Percentiles rank a stretch among this genome's conserved stretches.
phyloP scores from a whole-genome alignment of 495 filamentous ascomycete genomes.

The Immersiella caudata region DNA sequence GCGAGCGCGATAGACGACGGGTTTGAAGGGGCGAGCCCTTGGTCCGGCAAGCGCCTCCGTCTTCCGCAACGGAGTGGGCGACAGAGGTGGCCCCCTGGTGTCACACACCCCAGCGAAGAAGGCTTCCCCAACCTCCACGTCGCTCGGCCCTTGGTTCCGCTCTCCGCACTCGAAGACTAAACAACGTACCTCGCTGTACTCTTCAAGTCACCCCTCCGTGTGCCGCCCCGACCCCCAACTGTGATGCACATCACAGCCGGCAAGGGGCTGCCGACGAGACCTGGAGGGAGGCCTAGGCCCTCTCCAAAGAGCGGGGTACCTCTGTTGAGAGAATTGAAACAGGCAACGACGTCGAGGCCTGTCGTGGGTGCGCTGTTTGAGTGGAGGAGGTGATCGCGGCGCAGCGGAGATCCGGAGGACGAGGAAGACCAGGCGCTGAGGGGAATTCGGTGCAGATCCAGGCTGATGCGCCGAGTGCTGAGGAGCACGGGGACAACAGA shows the following conservation, averaged over 20 bases:
- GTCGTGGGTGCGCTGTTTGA: not conserved
- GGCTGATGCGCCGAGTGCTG: constrained; percentile 6
- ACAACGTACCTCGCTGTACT: constrained; percentile 16
- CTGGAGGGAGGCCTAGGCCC: constrained; percentile 13
- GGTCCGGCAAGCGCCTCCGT: not conserved
- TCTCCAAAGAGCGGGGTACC: constrained; percentile 16
- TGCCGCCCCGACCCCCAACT: not conserved
- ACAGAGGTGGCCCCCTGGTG: not conserved
- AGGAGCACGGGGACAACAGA: constrained; percentile 1
- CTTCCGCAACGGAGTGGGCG: constrained; percentile 9
- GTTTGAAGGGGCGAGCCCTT: not conserved
- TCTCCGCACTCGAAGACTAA: constrained; percentile 11
- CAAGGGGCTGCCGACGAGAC: not conserved
- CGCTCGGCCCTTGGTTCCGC: not conserved
- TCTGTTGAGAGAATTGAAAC: not conserved
- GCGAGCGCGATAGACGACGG: not conserved
- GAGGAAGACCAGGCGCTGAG: not conserved
- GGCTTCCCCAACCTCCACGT: not conserved
- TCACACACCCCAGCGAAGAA: not conserved
- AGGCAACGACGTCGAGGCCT: not conserved
- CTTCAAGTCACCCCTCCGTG: not conserved
- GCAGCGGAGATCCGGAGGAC: constrained; percentile 4
- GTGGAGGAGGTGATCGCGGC: constrained; percentile 6
- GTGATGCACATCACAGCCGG: constrained; percentile 3
- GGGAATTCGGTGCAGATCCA: constrained; percentile 3